Base-by-base conservation (phyloP, 306 rosid species). In the Biancaea sappan region DNA sequence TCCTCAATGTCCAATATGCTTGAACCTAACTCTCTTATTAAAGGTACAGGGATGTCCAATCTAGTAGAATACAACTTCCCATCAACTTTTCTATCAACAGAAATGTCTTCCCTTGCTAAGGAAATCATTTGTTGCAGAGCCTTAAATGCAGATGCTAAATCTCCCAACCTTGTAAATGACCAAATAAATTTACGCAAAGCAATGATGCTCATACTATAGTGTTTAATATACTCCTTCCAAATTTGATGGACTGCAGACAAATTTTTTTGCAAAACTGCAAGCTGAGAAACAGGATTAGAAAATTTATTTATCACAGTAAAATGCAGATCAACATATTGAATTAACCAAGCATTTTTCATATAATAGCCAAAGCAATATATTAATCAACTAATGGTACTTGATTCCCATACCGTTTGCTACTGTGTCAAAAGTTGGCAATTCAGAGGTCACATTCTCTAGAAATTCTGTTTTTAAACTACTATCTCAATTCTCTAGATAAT, bases 231-330 rank as follows among this genome's bases (percentile, higher is more conserved):
- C 53, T 93, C 94, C 77, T 70, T 54, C 96, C 98, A 93, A 41
- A 93, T 83, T 50, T 81, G 84, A 79, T 82, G 91, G 65, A 75
- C 96, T 18, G 89, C 84, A 75, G 89, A 74, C 82, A 86, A 77
- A 84, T 86, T 86, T 81, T 88, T 73, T 85, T 81, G 91, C 81
- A 79, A 71, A 85, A 93, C 98, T 82, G 96, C 96, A 87, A 93
- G 80, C 98, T 93, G 88, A 78, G 63, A 77, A 81, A 79, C 74
- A 79, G 44, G 64, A 82, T 43, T 79, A 82, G 77, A 64, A 40
- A 74, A 74, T 58, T 78, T 57, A 73, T 5, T 44, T 19, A 26
- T 78, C 58, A 28, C 51, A 35, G 34, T 35, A 78, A 57, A 35
- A 58, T 63, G 1, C 18, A 4, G n/a, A 2, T 24, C 24, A 13